These are phyloP conservation scores for Aspergillus coremiiformis DNA, from an alignment of 495 filamentous ascomycete genomes.

Conservation along the genomic window DNA sequence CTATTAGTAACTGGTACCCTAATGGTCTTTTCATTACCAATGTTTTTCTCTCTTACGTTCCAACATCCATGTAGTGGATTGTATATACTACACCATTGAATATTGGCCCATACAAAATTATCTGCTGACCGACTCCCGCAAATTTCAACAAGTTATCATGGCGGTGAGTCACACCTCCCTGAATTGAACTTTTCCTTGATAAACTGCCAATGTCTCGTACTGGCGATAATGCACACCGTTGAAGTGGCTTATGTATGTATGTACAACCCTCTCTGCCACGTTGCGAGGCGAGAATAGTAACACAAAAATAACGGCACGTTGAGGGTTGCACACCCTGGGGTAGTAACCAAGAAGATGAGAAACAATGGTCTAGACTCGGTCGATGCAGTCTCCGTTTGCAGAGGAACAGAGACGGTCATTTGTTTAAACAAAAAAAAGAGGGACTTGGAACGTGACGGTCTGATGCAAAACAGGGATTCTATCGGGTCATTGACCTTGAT, in stretches of 20 bases:
- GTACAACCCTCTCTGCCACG: constrained; percentile 12
- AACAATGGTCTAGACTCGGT: constrained; percentile 2
- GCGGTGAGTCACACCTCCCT: constrained; percentile 10
- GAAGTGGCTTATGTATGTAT: constrained; percentile 7
- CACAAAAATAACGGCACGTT: constrained; percentile 3
- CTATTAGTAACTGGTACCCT: too few species aligned
- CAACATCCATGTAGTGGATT: constrained; percentile 1
- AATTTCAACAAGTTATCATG: constrained; percentile 13
- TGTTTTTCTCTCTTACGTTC: not conserved
- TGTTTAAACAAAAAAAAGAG: not conserved
- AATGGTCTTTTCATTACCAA: not conserved
- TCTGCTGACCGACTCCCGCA: constrained; percentile 4
- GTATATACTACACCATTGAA: too few species aligned
- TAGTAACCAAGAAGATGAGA: not conserved
- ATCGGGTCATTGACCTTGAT: not conserved
- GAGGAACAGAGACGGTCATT: not conserved
- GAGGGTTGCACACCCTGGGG: not conserved
- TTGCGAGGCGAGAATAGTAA: constrained; percentile 1
- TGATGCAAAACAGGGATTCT: not conserved
- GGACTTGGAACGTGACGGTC: not conserved
- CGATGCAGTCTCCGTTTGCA: not conserved
- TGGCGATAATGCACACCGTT: not conserved
- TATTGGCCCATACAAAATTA: not conserved
- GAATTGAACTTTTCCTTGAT: not conserved
- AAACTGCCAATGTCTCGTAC: not conserved